Percentiles rank a stretch among this genome's conserved stretches.
Evolutionary conservation across 2,329 filamentous ascomycete genomes (phyloP).

Genomic region (Blumeria graminis): DNA sequence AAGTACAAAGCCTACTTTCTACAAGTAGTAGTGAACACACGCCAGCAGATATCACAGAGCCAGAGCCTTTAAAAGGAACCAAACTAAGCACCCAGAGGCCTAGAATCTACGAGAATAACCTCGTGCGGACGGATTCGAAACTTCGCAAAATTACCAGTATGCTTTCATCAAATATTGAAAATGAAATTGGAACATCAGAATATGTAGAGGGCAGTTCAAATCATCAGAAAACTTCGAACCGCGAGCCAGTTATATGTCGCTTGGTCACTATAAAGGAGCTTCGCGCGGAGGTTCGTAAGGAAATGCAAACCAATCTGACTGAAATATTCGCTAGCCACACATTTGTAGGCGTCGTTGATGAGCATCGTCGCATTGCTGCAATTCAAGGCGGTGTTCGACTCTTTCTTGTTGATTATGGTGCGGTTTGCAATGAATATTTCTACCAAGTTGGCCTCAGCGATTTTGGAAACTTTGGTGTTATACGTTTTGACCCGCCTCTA

Average conservation of each 20-base stretch:
- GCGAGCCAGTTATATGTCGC: constrained; percentile 43
- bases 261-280: constrained; percentile 72
- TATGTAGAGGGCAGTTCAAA: constrained; percentile 1
- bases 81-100: constrained; percentile 22
- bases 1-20: constrained; percentile 75
- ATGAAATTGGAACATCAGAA: background rate
- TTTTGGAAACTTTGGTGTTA: constrained; percentile 79
- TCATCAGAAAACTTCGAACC: constrained; percentile 49
- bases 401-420: constrained; percentile 80
- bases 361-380: constrained; percentile 63
- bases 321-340: constrained; percentile 73
- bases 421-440: constrained; percentile 69
- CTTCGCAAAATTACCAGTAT: constrained; percentile 91
- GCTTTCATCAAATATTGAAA: constrained; percentile 35
- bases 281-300: constrained; percentile 53
- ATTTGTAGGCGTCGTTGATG: constrained; percentile 83
- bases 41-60: constrained; percentile 7
- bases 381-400: constrained; percentile 84
- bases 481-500: constrained; percentile 57
- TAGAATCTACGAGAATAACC: constrained; percentile 57
- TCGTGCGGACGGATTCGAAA: constrained; percentile 73
- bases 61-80: constrained; percentile 3
- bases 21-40: constrained; percentile 25
- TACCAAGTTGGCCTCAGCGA: constrained; percentile 89
- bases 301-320: constrained; percentile 64